Base-by-base conservation (phyloP, 2,329 filamentous ascomycete genomes). In the Elsinoe necatrix region DNA sequence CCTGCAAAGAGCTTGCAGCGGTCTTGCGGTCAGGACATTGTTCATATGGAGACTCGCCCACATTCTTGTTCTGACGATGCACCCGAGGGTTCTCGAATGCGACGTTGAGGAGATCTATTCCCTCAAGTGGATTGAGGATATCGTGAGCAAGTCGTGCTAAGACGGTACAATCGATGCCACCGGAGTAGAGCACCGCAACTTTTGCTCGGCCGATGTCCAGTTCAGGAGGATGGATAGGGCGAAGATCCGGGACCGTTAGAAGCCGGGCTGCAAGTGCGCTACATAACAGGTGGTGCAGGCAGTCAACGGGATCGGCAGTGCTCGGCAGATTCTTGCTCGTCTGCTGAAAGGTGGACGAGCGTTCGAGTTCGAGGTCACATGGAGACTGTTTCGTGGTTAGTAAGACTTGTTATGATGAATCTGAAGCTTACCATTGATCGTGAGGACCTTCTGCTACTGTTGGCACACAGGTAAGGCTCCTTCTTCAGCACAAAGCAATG, bases 81-180 rank as follows among this genome's bases (percentile, higher is more conserved):
- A 83, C 58, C 79, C 83, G 61, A 85, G 91, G 92, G 62, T 98
- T 98, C 69, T 98, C 89, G 65, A 98, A 98, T 0, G 92, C 93
- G 45, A 98, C 92, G 63, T 98, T 98, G 61, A 98, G 79, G 7
- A 98, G 77, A 66, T 97, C 93, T 59, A 98, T 84, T 1, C 80
- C 75, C 64, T 95, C 84, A 3, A 77, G 71, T 0, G 67, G 12
- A 0, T 87, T 86, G 1, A 97, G 68, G 1, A 95, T 71, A 11
- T 95, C 86, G 67, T 95, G 87, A 9, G 81, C 77, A 21, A 97
- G 72, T 42, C 90, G 82, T 20, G 92, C 92, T 50, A 98, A 76
- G 0, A 96, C 77, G 0, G 91, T 92, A 67, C 93, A 97, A 69
- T 98, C 93, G 5, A 98, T 79, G 0, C 93, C 93, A 1, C 93